Evolutionary conservation across 2,329 filamentous ascomycete genomes (phyloP), one percentile per base, ranked within the genome.

Genomic region (Colletotrichum shisoi): DNA sequence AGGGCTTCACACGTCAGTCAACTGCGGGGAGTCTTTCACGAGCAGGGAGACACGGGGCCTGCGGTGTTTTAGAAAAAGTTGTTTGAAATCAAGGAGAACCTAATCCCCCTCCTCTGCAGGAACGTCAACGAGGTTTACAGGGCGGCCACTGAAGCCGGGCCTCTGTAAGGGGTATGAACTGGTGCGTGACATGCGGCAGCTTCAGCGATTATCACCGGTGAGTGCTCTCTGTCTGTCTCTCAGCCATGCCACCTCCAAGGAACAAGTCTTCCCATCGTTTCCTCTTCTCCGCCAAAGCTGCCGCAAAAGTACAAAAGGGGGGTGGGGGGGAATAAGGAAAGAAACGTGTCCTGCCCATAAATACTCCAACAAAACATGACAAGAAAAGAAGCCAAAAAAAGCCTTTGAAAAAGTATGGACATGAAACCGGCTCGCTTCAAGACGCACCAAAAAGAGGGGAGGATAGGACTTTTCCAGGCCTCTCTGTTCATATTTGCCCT

Each of bases 91-190:
- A 39, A 39, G 9, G 19, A 49, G 44, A 15, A 15, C 15, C 49
- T 6, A 13, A 4, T 57, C 19, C 31, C 48, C 37, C 31, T 56
- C 37, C 31, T 58, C 4, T 27, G 9, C 13, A n/a, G 39, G 37
- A 15, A 31, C 24, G 27, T 31, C 60, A 48, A 49, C 15, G 9
- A 54, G 37, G 46, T 12, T 12, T 67, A 67, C 63, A 67, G 52
- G 13, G 45, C 15, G 21, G 52, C 63, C 58, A 63, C 27, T 15
- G 44, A 57, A 21, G 59, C 63, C 52, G 13, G 8, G 59, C 59
- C 46, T 45, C 52, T 67, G 63, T 57, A 53, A 17, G 15, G 59
- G 45, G 59, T 63, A 67, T 67, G 63, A 63, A 63, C 51, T 40
- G 46, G 34, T 37, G 57, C 31, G 40, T 42, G 17, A 44, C 24